Evolutionary conservation across 768 basidiomycete genomes (phyloP).

Genomic region (Phallus indusiatus): DNA sequence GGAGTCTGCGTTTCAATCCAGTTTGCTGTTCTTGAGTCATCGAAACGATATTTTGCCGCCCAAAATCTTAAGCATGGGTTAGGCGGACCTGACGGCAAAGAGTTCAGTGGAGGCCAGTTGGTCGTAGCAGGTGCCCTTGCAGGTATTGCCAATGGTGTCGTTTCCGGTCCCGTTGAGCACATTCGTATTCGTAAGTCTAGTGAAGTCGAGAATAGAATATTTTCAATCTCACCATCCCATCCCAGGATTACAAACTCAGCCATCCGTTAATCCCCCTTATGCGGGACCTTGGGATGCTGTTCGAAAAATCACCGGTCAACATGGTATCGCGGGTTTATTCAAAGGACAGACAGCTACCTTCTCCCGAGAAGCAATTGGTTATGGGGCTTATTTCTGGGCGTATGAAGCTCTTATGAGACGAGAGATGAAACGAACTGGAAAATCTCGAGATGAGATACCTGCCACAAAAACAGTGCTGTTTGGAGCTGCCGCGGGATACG

Average conservation of each 20-base stretch:
- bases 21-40: slow-evolving; percentile 80
- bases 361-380: slow-evolving; percentile 71
- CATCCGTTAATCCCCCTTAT: slow-evolving; percentile 65
- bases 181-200: slow-evolving; percentile 79
- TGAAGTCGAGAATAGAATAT: not conserved
- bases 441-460: slow-evolving; percentile 65
- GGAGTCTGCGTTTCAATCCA: slow-evolving; percentile 95
- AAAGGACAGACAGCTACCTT: slow-evolving; percentile 91
- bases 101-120: slow-evolving; percentile 54
- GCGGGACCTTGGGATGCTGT: slow-evolving; percentile 83
- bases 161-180: slow-evolving; percentile 95
- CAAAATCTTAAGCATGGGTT: slow-evolving; percentile 48
- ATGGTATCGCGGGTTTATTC: slow-evolving; percentile 81
- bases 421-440: slow-evolving; percentile 67
- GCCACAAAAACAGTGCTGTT: slow-evolving; percentile 74
- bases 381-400: slow-evolving; percentile 81
- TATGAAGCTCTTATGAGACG: slow-evolving; percentile 90
- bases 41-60: slow-evolving; percentile 68
- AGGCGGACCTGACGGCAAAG: slow-evolving; percentile 58
- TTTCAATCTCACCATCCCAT: not conserved
- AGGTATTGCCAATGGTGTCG: slow-evolving; percentile 83
- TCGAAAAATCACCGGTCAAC: slow-evolving; percentile 63
- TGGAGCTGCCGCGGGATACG: slow-evolving; percentile 89
- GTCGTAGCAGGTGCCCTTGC: slow-evolving; percentile 73
- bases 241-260: slow-evolving; percentile 85